These are phyloP conservation scores for Saccharomyces uvarum DNA, from an alignment of 1,139 yeast species.

Conservation along the genomic window DNA sequence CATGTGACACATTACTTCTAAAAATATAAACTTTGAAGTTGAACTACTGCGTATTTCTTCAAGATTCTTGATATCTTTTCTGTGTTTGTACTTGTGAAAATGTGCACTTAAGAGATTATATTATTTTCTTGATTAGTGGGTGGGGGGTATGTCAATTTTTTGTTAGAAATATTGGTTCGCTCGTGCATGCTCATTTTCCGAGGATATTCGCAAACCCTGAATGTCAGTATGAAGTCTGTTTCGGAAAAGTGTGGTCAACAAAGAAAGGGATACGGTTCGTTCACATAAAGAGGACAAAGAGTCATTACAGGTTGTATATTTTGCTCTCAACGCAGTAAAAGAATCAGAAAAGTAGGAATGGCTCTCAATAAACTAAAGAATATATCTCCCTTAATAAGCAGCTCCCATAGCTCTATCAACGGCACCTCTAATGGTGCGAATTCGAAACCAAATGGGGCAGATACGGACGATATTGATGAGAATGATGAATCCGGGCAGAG, in stretches of 20 bases:
- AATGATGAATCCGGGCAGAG: slow-evolving; percentile 84
- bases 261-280: background rate
- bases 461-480: slow-evolving; percentile 74
- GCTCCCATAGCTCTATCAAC: background rate
- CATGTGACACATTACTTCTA: background rate
- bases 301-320: no score
- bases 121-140: background rate
- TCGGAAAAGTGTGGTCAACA: background rate
- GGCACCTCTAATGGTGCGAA: background rate
- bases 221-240: background rate
- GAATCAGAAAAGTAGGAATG: background rate
- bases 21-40: background rate
- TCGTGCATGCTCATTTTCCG: background rate
- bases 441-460: slow-evolving; percentile 5
- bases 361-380: background rate
- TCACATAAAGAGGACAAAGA: background rate
- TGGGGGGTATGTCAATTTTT: background rate
- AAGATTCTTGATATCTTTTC: no score
- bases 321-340: background rate
- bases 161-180: background rate
- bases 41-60: background rate
- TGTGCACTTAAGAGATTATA: background rate
- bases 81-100: no score
- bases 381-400: background rate
- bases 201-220: background rate